Conservation (phyloP, 208 protist species). For the Borovskyia barvae region DNA sequence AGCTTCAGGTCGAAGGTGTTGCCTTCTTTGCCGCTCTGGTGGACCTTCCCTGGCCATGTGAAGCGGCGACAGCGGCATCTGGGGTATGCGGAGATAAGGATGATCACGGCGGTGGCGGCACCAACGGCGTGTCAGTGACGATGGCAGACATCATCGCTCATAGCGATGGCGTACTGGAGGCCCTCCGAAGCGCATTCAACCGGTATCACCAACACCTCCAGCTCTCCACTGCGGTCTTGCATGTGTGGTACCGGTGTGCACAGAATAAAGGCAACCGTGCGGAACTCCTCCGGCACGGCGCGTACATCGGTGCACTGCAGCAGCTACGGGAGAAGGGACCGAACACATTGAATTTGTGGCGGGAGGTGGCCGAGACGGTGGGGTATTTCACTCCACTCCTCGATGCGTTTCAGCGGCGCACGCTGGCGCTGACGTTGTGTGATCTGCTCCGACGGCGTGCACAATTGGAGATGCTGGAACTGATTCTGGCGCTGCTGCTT, state of each 20-base stretch:
- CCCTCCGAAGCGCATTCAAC: slow-evolving; percentile 25
- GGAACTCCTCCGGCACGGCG: slow-evolving; percentile 37
- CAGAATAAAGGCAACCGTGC: slow-evolving; percentile 29
- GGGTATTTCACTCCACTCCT: slow-evolving; percentile 43
- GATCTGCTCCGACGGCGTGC: slow-evolving; percentile 30
- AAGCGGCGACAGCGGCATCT: no score
- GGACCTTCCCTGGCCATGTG: slow-evolving; percentile 23
- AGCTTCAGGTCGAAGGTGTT: slow-evolving; percentile 33
- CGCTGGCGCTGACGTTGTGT: slow-evolving; percentile 42
- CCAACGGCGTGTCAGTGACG: not conserved
- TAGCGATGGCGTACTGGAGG: slow-evolving; percentile 46
- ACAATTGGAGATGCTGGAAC: slow-evolving; percentile 30
- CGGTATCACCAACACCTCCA: slow-evolving; percentile 26
- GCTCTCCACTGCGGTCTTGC: slow-evolving; percentile 33
- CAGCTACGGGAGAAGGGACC: slow-evolving; percentile 6
- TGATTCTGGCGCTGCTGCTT: slow-evolving; percentile 43
- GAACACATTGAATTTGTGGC: slow-evolving; percentile 36
- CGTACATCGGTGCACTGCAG: slow-evolving; percentile 33
- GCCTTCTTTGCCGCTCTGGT: slow-evolving; percentile 45
- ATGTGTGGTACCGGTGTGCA: slow-evolving; percentile 45
- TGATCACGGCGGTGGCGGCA: slow-evolving; percentile 1
- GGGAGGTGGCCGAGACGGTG: slow-evolving; percentile 36
- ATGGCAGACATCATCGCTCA: slow-evolving; percentile 45
- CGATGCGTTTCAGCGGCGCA: slow-evolving; percentile 55
- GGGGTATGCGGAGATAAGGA: not conserved